Evolutionary conservation across 2,329 filamentous ascomycete species (phyloP).

Genomic region (Exserohilum turcica): DNA sequence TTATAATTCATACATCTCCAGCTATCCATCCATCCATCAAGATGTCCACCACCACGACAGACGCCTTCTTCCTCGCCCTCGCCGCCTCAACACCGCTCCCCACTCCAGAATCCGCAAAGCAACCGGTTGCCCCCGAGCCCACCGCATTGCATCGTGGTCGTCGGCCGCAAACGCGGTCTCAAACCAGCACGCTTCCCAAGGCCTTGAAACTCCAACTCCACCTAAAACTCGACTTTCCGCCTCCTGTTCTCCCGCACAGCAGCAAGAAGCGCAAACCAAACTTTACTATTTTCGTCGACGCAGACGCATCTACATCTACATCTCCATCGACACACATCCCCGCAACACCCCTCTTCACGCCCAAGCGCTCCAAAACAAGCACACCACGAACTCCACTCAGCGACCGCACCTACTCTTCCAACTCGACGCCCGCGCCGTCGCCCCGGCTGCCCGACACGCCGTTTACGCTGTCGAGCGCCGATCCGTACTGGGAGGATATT

Average conservation of each 20-base stretch:
- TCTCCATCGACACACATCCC: neutral
- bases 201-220: neutral
- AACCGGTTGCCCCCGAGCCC: neutral
- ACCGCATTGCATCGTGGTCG: neutral
- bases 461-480: slow-evolving; percentile 12
- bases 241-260: neutral
- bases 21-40: neutral
- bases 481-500: slow-evolving; percentile 22
- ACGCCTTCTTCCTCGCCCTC: slow-evolving; percentile 11
- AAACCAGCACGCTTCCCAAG: neutral
- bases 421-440: slow-evolving; percentile 15
- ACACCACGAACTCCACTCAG: slow-evolving; percentile 15
- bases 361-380: slow-evolving; percentile 13
- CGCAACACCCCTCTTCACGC: neutral
- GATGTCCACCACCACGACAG: slow-evolving; percentile 9
- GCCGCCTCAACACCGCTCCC: slow-evolving; percentile 14
- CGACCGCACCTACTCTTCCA: slow-evolving; percentile 8
- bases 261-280: slow-evolving; percentile 17
- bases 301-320: neutral
- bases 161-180: neutral
- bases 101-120: neutral
- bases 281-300: slow-evolving; percentile 23
- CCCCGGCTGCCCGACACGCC: slow-evolving; percentile 15
- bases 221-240: neutral
- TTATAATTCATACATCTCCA: slow-evolving; percentile 1